Conservation (phyloP, 352 stramenopile genomes). For the Pythium sp. region DNA sequence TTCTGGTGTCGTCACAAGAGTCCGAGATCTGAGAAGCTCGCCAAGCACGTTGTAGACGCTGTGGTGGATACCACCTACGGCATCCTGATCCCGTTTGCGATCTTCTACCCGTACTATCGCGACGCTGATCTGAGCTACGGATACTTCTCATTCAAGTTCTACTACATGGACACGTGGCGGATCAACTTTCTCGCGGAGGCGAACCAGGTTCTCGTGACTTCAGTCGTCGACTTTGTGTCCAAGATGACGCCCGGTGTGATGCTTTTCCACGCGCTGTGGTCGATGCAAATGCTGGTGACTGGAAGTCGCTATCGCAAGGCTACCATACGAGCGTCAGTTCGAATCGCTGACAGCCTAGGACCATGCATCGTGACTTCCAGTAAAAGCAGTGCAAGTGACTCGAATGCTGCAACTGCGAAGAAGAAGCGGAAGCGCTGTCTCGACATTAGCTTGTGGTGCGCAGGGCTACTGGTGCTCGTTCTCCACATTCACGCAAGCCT, state of each 20-base stretch:
- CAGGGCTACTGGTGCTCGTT: conserved; percentile 9
- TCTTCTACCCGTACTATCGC: background rate
- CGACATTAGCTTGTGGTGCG: background rate
- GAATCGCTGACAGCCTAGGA: too few species aligned
- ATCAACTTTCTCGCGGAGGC: background rate
- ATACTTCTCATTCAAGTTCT: background rate
- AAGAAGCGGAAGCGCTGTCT: background rate
- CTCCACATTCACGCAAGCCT: background rate
- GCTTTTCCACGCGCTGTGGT: background rate
- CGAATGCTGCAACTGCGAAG: too few species aligned
- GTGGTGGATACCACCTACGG: background rate
- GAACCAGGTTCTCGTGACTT: background rate
- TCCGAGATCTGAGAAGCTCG: background rate
- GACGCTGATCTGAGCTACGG: background rate
- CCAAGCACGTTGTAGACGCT: background rate
- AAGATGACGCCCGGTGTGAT: background rate
- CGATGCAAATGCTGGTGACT: background rate
- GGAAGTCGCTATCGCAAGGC: too few species aligned
- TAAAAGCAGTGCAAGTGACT: too few species aligned
- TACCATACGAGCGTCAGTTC: too few species aligned
- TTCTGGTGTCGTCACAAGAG: background rate
- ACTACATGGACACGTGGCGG: background rate
- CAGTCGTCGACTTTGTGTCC: background rate
- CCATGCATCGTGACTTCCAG: too few species aligned
- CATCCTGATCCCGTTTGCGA: background rate